A percentile compares a stretch with the other conserved stretches of the same genome.
phyloP scores from a whole-genome alignment of 768 basidiomycete genomes.

The Pleurotus giganteus region DNA sequence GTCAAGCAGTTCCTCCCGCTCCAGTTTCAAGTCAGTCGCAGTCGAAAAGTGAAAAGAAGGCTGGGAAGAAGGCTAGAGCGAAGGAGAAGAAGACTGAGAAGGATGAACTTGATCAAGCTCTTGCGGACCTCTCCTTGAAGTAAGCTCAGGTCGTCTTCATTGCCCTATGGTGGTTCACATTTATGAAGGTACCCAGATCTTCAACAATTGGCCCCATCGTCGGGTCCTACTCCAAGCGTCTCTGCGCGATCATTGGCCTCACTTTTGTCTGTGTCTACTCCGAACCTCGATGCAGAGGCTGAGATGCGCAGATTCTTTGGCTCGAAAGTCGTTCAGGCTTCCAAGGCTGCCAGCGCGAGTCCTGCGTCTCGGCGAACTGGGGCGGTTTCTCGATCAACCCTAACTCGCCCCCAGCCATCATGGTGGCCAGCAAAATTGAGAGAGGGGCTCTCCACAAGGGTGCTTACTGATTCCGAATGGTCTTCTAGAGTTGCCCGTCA shows the following conservation, averaged over 20 bases:
- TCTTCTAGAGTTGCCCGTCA: constrained; percentile 38
- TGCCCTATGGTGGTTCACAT: not conserved
- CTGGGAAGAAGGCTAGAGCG: constrained; percentile 60
- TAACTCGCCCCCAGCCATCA: constrained; percentile 71
- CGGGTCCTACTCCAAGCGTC: constrained; percentile 18
- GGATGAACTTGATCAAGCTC: constrained; percentile 82
- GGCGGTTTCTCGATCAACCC: constrained; percentile 55
- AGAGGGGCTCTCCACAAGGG: constrained; percentile 70
- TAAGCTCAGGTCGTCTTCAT: constrained; percentile 26
- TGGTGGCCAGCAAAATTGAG: constrained; percentile 74
- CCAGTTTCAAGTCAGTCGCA: constrained; percentile 14
- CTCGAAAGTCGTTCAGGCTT: constrained; percentile 76
- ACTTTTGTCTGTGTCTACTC: constrained; percentile 76
- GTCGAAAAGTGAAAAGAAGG: constrained; percentile 49
- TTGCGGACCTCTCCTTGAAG: constrained; percentile 84
- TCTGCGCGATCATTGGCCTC: constrained; percentile 36
- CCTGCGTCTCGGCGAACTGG: constrained; percentile 37
- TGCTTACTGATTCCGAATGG: constrained; percentile 55
- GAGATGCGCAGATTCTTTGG: constrained; percentile 96
- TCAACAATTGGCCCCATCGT: constrained; percentile 32
- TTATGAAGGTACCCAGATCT: constrained; percentile 49
- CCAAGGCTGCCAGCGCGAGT: constrained; percentile 35
- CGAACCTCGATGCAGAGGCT: constrained; percentile 82
- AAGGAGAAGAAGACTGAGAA: constrained; percentile 64
- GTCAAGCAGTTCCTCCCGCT: constrained; percentile 11